Base-by-base conservation (phyloP, 805 yeast genomes). In the Sugiyamaella floridensis region DNA sequence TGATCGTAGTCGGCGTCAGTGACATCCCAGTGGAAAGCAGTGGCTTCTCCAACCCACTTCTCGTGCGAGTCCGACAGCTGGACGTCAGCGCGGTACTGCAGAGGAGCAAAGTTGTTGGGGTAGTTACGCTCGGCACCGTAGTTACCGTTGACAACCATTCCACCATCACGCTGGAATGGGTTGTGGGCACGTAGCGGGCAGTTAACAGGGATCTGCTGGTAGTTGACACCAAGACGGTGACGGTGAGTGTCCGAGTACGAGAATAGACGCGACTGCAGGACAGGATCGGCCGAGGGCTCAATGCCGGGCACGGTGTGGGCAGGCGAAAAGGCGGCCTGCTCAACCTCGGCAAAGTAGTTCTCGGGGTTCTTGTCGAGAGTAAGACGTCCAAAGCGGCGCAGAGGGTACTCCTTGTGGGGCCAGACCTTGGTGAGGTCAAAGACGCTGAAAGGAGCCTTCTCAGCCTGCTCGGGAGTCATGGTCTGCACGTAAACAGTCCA, bases 21-120 rank as follows among this genome's bases (percentile, higher is more conserved):
- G 51, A 79, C 79, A 53, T 78, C 77, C 97, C 97, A 89, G 73
- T 89, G 93, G 81, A 79, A 86, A 58, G 92, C 88, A 56, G 83
- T 73, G 46, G 93, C 93, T 51, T 89, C 80, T 53, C 93, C 93
- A 53, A 74, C 72, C 93, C 93, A 87, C 56, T 80, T 77, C 72
- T 86, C 95, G 70, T 85, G 90, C 61, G 81, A 80, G 63, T 78
- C 77, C 14, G 48, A 50, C 42, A 55, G 50, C 55, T 51, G 49
- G 48, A 63, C 52, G 49, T 58, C 60, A 49, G 55, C 54, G 43
- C 60, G 37, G 63, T 68, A 70, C 51, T 55, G 52, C 53, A 67
- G 46, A 5, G 77, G 75, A 43, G 60, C 58, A 51, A 64, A 58
- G 22, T 73, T 58, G n/a, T 81, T 71, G 46, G 80, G 74, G 62